These are phyloP conservation scores for Conoideocrella luteorostrata DNA, from an alignment of 2,329 filamentous ascomycete species.

Conservation along the genomic window DNA sequence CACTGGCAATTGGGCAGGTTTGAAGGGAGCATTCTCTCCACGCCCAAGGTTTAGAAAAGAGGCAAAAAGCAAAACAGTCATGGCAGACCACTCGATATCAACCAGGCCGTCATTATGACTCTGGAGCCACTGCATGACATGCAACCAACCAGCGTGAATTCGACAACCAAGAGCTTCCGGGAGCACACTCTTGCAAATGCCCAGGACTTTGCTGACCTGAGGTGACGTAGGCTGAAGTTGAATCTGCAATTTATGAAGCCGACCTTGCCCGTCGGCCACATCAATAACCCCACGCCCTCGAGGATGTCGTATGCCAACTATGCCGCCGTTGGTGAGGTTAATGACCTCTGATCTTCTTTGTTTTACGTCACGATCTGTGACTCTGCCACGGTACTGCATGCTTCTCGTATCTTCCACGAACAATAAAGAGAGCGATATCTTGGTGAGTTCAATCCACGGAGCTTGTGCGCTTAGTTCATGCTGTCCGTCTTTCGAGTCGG, in stretches of 20 bases:
- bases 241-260: slow-evolving; percentile 60
- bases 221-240: slow-evolving; percentile 58
- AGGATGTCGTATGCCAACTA: slow-evolving; percentile 51
- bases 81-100: slow-evolving; percentile 63
- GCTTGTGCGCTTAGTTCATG: slow-evolving; percentile 66
- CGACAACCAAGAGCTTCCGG: slow-evolving; percentile 52
- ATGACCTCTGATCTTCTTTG: slow-evolving; percentile 40
- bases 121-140: slow-evolving; percentile 63
- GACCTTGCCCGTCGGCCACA: slow-evolving; percentile 55
- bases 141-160: slow-evolving; percentile 66
- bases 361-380: slow-evolving; percentile 45
- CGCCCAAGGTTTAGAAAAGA: slow-evolving; percentile 55
- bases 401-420: slow-evolving; percentile 53
- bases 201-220: slow-evolving; percentile 55
- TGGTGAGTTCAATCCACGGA: slow-evolving; percentile 67
- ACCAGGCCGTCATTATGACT: slow-evolving; percentile 37
- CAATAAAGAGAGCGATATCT: slow-evolving; percentile 56
- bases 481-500: slow-evolving; percentile 55
- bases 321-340: slow-evolving; percentile 39
- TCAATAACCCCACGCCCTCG: slow-evolving; percentile 57
- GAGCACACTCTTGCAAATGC: slow-evolving; percentile 58
- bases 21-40: slow-evolving; percentile 19
- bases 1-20: slow-evolving; percentile 20
- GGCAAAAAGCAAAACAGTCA: slow-evolving; percentile 57
- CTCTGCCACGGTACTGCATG: slow-evolving; percentile 49